Evolutionary conservation across 352 stramenopile genomes (phyloP).

Genomic region (Elongisporangium anandrum): DNA sequence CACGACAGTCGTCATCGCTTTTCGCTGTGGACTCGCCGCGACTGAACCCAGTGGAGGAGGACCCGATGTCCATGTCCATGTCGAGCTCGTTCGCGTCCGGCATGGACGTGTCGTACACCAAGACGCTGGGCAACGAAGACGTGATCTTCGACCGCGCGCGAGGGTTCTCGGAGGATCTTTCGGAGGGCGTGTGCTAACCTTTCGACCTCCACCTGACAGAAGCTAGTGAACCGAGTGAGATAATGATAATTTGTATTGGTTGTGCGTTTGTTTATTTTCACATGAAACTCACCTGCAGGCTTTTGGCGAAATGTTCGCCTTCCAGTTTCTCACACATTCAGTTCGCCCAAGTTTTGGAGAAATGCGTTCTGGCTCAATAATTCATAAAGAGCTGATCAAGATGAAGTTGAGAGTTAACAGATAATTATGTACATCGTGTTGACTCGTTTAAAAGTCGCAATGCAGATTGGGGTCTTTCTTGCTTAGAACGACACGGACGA

Average conservation of each 20-base stretch:
- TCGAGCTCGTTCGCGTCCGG: neutral
- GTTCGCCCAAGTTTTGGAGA: too few relatives aligned
- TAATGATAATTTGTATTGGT: constrained; percentile 2
- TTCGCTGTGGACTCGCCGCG: constrained; percentile 46
- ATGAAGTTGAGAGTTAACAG: too few relatives aligned
- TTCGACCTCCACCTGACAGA: neutral
- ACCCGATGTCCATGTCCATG: constrained; percentile 12
- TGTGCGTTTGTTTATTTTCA: neutral
- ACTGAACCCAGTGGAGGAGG: constrained; percentile 33
- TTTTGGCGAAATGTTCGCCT: too few relatives aligned
- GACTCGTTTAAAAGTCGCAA: too few relatives aligned
- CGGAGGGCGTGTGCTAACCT: constrained; percentile 79
- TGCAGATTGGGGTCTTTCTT: too few relatives aligned
- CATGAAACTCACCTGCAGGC: too few relatives aligned
- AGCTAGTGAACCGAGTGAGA: constrained; percentile 3
- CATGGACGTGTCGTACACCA: constrained; percentile 51
- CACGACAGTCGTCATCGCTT: constrained; percentile 16
- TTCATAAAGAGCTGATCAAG: too few relatives aligned
- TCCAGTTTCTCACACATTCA: too few relatives aligned
- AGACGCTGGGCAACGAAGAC: constrained; percentile 60
- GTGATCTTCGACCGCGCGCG: constrained; percentile 58
- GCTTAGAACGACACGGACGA: constrained; percentile 4
- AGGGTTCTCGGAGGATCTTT: constrained; percentile 73
- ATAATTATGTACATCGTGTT: too few relatives aligned
- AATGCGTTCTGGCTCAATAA: too few relatives aligned